Percentiles rank a stretch among this genome's conserved stretches.
phyloP scores from a whole-genome alignment of 352 stramenopile genomes.

The Phytophthora uliginosa region DNA sequence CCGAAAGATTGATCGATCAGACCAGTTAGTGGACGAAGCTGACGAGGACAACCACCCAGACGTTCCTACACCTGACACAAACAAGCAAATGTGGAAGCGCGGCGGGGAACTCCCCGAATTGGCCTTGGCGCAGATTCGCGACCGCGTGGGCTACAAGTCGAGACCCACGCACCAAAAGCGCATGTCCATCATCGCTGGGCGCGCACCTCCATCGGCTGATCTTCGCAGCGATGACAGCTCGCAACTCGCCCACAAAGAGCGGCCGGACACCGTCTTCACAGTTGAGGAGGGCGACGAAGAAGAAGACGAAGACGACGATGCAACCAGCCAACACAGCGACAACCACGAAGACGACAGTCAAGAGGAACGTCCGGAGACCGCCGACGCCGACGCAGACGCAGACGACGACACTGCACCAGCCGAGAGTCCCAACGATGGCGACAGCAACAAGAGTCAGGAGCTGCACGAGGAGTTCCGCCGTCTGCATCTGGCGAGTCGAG shows the following conservation, averaged over 20 bases:
- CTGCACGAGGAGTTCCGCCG: slow-evolving; percentile 26
- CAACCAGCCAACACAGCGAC: neutral
- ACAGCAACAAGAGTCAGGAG: slow-evolving; percentile 11
- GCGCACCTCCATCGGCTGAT: neutral
- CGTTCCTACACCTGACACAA: slow-evolving; percentile 19
- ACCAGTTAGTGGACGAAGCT: slow-evolving; percentile 1
- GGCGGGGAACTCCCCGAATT: slow-evolving; percentile 31
- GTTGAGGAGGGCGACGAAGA: slow-evolving; percentile 30
- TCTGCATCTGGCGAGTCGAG: slow-evolving; percentile 23
- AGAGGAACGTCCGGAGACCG: slow-evolving; percentile 10
- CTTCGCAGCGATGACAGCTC: neutral
- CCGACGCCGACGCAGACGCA: slow-evolving; percentile 6
- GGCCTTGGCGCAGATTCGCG: slow-evolving; percentile 34
- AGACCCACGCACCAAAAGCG: slow-evolving; percentile 13
- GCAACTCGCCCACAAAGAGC: neutral
- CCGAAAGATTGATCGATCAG: slow-evolving; percentile 1
- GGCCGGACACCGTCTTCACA: slow-evolving; percentile 5
- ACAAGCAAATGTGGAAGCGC: slow-evolving; percentile 43
- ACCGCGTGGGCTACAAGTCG: slow-evolving; percentile 29
- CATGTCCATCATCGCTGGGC: slow-evolving; percentile 42
- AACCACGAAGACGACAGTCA: slow-evolving; percentile 2
- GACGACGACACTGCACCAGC: slow-evolving; percentile 9
- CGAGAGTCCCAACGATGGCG: neutral
- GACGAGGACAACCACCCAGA: neutral
- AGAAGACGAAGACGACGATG: slow-evolving; percentile 14